Evolutionary conservation across 306 rosid species (phyloP).

Genomic region (Medicago truncatula): MtrunA17r5.0-ANR NC_053047.1:41555501-41556000

Average conservation of each 20-base stretch:
- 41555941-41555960: conserved; percentile 95
- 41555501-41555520: conserved; percentile 83
- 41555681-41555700: conserved; percentile 93
- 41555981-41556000: conserved; percentile 93
- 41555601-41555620: conserved; percentile 77
- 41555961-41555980: conserved; percentile 98
- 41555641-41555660: conserved; percentile 90
- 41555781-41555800: conserved; percentile 98
- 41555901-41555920: conserved; percentile 54
- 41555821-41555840: conserved; percentile 77
- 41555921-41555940: conserved; percentile 77
- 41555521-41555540: conserved; percentile 86
- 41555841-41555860: conserved; percentile 60
- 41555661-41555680: conserved; percentile 94
- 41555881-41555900: conserved; percentile 59
- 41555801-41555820: conserved; percentile 89
- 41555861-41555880: conserved; percentile 52
- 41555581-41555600: conserved; percentile 96
- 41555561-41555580: conserved; percentile 96
- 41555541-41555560: conserved; percentile 94
- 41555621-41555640: conserved; percentile 82
- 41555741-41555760: conserved; percentile 85
- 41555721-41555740: conserved; percentile 81
- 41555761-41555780: conserved; percentile 97
- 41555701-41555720: conserved; percentile 98